Evolutionary conservation across 2,329 filamentous ascomycete genomes (phyloP).

Genomic region (Apiospora saccharicola): DNA sequence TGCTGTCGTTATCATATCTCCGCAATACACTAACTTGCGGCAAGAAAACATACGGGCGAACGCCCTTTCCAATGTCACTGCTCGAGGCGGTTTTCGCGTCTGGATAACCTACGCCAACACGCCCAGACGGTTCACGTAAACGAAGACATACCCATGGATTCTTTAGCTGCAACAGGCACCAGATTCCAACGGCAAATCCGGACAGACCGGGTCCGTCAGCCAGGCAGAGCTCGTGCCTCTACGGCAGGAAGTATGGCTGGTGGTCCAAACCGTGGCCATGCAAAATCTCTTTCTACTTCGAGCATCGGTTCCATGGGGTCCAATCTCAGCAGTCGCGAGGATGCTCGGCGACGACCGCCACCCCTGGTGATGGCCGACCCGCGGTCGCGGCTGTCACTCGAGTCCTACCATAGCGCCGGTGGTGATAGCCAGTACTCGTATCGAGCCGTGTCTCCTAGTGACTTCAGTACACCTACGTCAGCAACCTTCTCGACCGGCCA

Average conservation of each 20-base stretch:
- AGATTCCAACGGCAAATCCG: constrained; percentile 92
- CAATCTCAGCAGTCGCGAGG: constrained; percentile 70
- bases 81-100: constrained; percentile 86
- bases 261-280: constrained; percentile 75
- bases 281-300: constrained; percentile 84
- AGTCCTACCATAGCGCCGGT: constrained; percentile 71
- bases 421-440: constrained; percentile 72
- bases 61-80: constrained; percentile 97
- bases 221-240: constrained; percentile 77
- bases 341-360: constrained; percentile 76
- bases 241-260: constrained; percentile 77
- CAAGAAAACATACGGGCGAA: constrained; percentile 95
- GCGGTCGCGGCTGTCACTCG: constrained; percentile 70
- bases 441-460: constrained; percentile 72
- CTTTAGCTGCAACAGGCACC: constrained; percentile 89
- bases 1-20: constrained; percentile 22
- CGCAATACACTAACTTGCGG: constrained; percentile 35
- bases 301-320: constrained; percentile 79
- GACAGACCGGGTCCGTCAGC: constrained; percentile 81
- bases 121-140: constrained; percentile 98
- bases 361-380: constrained; percentile 85
- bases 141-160: constrained; percentile 94
- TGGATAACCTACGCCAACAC: constrained; percentile 96
- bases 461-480: constrained; percentile 84
- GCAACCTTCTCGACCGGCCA: constrained; percentile 80